Conservation (phyloP, 352 stramenopile genomes). For the Phytopythium aichiense region DNA sequence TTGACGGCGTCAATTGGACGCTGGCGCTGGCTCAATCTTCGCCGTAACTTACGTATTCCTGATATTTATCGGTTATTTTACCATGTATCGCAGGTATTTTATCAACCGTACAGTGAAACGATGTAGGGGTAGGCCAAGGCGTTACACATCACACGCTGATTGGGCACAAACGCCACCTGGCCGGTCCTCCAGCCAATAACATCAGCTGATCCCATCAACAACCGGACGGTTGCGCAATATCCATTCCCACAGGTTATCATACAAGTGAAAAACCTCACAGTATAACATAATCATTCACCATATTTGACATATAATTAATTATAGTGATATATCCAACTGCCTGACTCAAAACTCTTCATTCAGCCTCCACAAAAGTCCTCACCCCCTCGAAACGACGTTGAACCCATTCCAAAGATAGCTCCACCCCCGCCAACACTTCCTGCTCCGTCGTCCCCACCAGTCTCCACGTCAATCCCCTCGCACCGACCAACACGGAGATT, state of each 20-base stretch:
- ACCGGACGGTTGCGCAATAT: not conserved
- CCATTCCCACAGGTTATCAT: not conserved
- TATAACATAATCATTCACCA: not conserved
- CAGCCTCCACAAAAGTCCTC: not conserved
- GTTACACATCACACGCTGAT: not conserved
- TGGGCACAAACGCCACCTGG: not conserved
- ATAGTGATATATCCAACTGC: too few relatives aligned
- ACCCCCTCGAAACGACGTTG: not conserved
- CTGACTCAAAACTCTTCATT: not conserved
- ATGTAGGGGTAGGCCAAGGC: not conserved
- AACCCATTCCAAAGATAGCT: conserved; percentile 1
- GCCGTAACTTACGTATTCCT: not conserved
- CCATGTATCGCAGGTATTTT: not conserved
- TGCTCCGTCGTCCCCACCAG: not conserved
- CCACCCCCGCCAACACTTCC: not conserved
- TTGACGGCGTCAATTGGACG: too few relatives aligned
- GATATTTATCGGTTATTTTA: not conserved
- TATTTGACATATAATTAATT: not conserved
- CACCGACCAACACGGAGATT: not conserved
- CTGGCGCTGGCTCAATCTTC: not conserved
- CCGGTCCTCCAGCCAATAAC: not conserved
- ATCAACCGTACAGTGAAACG: not conserved
- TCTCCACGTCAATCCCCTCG: not conserved
- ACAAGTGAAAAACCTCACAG: too few relatives aligned
- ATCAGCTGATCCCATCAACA: not conserved